Base-by-base conservation (phyloP, 139 green algal genomes). In the Haematococcus lacustris region DNA sequence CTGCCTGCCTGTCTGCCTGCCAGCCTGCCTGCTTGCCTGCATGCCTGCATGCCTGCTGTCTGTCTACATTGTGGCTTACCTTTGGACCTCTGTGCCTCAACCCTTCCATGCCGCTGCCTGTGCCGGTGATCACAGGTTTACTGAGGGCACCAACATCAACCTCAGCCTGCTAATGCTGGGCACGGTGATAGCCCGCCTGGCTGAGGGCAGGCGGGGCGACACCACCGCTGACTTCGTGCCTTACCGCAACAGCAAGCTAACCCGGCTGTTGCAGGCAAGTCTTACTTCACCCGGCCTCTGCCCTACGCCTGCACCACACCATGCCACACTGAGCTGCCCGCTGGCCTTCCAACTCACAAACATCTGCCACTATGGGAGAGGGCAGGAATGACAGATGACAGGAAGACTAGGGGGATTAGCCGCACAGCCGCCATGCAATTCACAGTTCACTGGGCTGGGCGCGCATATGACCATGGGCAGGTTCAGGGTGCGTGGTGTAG, bases 201-300 rank as follows among this genome's bases (percentile, higher is more conserved):
- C 77, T 23, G 71, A 82, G 38, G 76, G 72, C 23, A 50, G 50
- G n/a, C 40, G 43, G 25, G 47, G 62, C 37, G 64, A 75, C n/a
- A n/a, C n/a, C n/a, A n/a, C n/a, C n/a, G n/a, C n/a, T n/a, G 47
- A 51, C 35, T 87, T 88, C 79, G 77, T 92, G 9, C 83, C 87
- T 17, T 90, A 85, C 78, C 81, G 87, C 38, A 85, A 92, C 70
- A 86, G 78, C 64, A 90, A 88, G 77, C 87, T 92, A 21, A 92
- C 86, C 3, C 76, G 84, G 2, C 63, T 91, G 50, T 78, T 91
- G 60, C 82, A 83, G 69, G 80, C 70, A 40, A 1, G 59, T 28
- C 47, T 57, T 57, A 13, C 47, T 57, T 57, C 47, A n/a, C n/a
- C n/a, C n/a, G n/a, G n/a, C n/a, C n/a, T n/a, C n/a, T n/a, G n/a